Conservation (phyloP, 306 rosid genomes). For the Betula pendula region DNA sequence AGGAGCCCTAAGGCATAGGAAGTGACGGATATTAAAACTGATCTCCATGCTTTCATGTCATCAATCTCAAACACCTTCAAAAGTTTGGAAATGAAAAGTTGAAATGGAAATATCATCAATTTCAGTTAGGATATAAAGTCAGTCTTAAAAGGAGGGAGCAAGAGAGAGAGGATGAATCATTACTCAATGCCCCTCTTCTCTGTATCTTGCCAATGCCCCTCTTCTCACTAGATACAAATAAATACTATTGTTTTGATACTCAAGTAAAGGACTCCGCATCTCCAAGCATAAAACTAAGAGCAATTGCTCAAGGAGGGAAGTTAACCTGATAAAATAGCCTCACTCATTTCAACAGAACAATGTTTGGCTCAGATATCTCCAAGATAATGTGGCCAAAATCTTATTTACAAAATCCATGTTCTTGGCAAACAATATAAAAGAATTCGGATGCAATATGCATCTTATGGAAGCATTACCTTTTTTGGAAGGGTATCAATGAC, state of each 20-base stretch:
- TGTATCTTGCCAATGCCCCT: not conserved
- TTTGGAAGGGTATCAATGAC: constrained; percentile 81
- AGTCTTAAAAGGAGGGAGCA: not conserved
- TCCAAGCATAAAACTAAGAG: constrained; percentile 10
- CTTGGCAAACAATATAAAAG: constrained; percentile 5
- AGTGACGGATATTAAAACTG: constrained; percentile 77
- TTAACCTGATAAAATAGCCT: constrained; percentile 4
- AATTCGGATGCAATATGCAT: constrained; percentile 8
- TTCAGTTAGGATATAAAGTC: not conserved
- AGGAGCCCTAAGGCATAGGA: constrained; percentile 81
- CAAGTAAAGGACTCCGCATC: constrained; percentile 1
- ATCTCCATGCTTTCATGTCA: constrained; percentile 75
- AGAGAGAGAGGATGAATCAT: not conserved
- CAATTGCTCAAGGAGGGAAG: constrained; percentile 9
- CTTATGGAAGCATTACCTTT: constrained; percentile 46
- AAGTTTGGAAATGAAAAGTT: constrained; percentile 12
- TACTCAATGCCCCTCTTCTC: constrained; percentile 14
- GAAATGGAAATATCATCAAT: constrained; percentile 9
- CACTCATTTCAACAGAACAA: constrained; percentile 15
- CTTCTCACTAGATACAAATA: constrained; percentile 17
- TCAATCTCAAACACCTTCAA: constrained; percentile 85
- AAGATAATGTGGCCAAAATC: constrained; percentile 11
- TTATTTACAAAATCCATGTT: constrained; percentile 1
- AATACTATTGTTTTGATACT: constrained; percentile 1
- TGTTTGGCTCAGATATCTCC: not conserved